These are phyloP conservation scores for Allomyces arbusculus DNA, from an alignment of 192 early-diverging fungal species.

Conservation along the genomic window DNA sequence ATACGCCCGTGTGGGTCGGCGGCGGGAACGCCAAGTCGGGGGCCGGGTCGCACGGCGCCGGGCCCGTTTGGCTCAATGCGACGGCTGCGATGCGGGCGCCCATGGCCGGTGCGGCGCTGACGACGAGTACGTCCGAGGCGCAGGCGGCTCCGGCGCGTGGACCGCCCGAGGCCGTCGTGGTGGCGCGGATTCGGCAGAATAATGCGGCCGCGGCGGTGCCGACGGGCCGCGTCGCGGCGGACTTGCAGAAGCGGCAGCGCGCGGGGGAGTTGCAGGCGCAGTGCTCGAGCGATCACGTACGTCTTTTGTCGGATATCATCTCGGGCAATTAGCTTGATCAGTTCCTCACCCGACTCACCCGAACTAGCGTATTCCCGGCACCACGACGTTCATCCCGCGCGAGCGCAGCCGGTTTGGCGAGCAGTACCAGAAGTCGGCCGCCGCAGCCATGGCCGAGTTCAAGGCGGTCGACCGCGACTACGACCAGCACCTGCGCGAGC, in stretches of 20 bases:
- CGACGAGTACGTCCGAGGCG: no score
- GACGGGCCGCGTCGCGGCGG: background rate
- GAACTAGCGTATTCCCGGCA: background rate
- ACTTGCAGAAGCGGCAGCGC: background rate
- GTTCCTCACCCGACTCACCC: background rate
- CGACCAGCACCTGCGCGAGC: background rate
- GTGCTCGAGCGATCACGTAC: background rate
- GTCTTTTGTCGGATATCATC: background rate
- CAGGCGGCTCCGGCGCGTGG: no score
- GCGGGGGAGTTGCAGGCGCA: background rate
- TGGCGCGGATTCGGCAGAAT: background rate
- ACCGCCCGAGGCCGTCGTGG: no score
- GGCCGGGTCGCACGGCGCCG: no score
- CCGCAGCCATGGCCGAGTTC: background rate
- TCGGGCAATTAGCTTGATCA: no score
- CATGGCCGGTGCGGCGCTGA: no score
- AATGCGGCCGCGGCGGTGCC: background rate
- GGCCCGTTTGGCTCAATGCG: no score
- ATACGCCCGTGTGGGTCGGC: no score
- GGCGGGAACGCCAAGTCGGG: no score
- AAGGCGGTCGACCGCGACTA: background rate
- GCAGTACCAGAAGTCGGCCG: background rate
- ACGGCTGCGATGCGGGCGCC: no score
- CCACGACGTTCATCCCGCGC: background rate
- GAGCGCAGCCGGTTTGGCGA: background rate